These are phyloP conservation scores for Luzula sylvatica DNA, from an alignment of 176 grass and related monocot species.

Conservation along the genomic window DNA sequence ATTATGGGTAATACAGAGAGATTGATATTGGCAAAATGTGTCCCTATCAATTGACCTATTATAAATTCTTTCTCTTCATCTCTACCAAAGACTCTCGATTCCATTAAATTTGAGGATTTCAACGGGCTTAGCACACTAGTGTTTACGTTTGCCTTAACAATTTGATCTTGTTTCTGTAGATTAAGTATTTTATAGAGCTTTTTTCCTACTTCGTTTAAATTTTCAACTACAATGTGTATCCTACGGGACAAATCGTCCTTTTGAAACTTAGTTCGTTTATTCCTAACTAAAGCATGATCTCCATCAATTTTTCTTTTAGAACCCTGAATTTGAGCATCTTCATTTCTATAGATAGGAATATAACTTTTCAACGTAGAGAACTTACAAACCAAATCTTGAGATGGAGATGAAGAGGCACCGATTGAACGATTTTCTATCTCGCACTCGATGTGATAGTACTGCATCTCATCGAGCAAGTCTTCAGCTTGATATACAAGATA, in stretches of 20 bases:
- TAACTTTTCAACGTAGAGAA: not conserved
- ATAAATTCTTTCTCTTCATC: slow-evolving; percentile 16
- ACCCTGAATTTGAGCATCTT: not conserved
- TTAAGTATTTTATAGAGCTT: not conserved
- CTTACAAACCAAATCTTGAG: too few species aligned
- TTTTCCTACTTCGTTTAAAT: not conserved
- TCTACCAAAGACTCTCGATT: slow-evolving; percentile 13
- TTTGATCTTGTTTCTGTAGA: too few species aligned
- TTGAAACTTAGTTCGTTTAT: not conserved
- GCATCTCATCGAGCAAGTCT: slow-evolving; percentile 50
- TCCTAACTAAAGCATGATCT: slow-evolving; percentile 5
- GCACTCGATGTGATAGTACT: slow-evolving; percentile 34
- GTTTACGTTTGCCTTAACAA: too few species aligned
- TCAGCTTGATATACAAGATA: slow-evolving; percentile 26
- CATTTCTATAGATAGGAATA: not conserved
- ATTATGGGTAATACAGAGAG: slow-evolving; percentile 11
- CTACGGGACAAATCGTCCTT: not conserved
- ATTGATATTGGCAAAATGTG: not conserved
- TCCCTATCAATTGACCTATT: slow-evolving; percentile 6
- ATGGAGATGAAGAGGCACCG: too few species aligned
- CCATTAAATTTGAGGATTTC: slow-evolving; percentile 18
- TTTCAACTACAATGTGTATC: not conserved
- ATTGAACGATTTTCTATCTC: slow-evolving; percentile 16
- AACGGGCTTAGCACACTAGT: too few species aligned
- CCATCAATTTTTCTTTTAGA: not conserved